Percentiles rank a stretch among this genome's conserved stretches.
phyloP scores from a whole-genome alignment of 257 asterid species.

The Petunia axillaris region DNA sequence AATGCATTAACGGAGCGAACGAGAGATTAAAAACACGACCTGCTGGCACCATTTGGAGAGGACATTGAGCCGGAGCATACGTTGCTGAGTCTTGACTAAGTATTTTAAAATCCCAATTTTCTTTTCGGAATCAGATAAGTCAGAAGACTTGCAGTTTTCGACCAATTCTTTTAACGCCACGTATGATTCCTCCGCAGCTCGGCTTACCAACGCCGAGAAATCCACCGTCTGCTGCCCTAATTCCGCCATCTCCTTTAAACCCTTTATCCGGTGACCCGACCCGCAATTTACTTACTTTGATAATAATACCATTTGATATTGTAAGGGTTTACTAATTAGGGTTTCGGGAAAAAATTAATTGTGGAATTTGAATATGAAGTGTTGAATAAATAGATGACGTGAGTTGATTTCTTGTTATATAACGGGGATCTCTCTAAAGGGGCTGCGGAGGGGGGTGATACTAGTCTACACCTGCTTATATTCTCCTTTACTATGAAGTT shows the following conservation, averaged over 20 bases:
- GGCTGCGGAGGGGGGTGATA: too few relatives aligned
- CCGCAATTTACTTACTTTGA: neutral
- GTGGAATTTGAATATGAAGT: neutral
- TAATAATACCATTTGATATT: neutral
- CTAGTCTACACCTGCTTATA: too few relatives aligned
- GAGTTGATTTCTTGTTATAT: too few relatives aligned
- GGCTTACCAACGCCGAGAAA: slow-evolving; percentile 74
- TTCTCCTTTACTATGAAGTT: too few relatives aligned
- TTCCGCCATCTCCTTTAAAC: slow-evolving; percentile 64
- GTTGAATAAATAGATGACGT: too few relatives aligned
- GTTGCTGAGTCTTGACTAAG: slow-evolving; percentile 94
- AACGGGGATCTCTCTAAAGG: too few relatives aligned
- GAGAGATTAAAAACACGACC: slow-evolving; percentile 41
- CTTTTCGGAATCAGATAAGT: slow-evolving; percentile 81
- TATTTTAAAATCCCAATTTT: slow-evolving; percentile 89
- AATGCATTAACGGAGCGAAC: slow-evolving; percentile 8
- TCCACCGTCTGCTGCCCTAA: slow-evolving; percentile 83
- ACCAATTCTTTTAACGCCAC: slow-evolving; percentile 76
- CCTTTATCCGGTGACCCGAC: slow-evolving; percentile 8
- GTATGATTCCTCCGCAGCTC: slow-evolving; percentile 89
- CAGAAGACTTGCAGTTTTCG: slow-evolving; percentile 78
- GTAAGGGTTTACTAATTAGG: slow-evolving; percentile 26
- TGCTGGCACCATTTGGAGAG: slow-evolving; percentile 99
- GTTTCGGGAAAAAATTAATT: neutral
- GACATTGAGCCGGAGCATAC: slow-evolving; percentile 97